Conservation (phyloP, 2,329 filamentous ascomycete genomes). For the Pseudopithomyces maydicus region DNA sequence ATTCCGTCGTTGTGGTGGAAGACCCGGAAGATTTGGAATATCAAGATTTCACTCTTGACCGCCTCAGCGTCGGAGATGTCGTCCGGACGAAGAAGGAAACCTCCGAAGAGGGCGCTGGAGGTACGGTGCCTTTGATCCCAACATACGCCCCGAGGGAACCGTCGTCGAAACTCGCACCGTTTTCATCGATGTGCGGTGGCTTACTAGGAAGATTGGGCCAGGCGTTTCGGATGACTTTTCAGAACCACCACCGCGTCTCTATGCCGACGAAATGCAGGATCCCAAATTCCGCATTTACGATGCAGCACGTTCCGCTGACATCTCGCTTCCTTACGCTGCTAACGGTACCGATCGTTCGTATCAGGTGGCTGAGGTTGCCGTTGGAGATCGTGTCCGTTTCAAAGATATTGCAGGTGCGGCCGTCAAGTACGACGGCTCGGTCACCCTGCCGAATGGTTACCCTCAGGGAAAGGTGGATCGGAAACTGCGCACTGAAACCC, state of each 20-base stretch:
- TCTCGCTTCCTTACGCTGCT: conserved; percentile 26
- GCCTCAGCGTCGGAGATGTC: conserved; percentile 54
- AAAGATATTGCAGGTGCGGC: conserved; percentile 57
- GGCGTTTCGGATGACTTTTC: conserved; percentile 19
- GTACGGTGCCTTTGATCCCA: conserved; percentile 57
- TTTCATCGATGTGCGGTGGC: conserved; percentile 58
- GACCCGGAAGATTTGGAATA: conserved; percentile 49
- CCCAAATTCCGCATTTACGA: conserved; percentile 52
- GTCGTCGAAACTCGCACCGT: conserved; percentile 57
- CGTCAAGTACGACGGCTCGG: conserved; percentile 55
- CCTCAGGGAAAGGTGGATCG: conserved; percentile 49
- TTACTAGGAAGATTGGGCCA: conserved; percentile 50
- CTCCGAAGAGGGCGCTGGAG: conserved; percentile 59
- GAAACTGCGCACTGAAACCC: conserved; percentile 53
- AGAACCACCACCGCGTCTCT: conserved; percentile 40
- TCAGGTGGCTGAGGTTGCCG: conserved; percentile 46
- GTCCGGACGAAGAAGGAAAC: conserved; percentile 58
- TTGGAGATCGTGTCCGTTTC: conserved; percentile 60
- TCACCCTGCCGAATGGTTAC: conserved; percentile 28
- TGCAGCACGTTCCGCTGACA: conserved; percentile 28
- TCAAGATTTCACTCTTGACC: conserved; percentile 42
- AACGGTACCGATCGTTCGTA: conserved; percentile 34
- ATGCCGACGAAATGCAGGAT: conserved; percentile 50
- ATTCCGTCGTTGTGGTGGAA: conserved; percentile 59
- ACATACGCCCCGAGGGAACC: conserved; percentile 55